Evolutionary conservation across 2,329 filamentous ascomycete genomes (phyloP).

Genomic region (Magnaporthiopsis rhizophila): DNA sequence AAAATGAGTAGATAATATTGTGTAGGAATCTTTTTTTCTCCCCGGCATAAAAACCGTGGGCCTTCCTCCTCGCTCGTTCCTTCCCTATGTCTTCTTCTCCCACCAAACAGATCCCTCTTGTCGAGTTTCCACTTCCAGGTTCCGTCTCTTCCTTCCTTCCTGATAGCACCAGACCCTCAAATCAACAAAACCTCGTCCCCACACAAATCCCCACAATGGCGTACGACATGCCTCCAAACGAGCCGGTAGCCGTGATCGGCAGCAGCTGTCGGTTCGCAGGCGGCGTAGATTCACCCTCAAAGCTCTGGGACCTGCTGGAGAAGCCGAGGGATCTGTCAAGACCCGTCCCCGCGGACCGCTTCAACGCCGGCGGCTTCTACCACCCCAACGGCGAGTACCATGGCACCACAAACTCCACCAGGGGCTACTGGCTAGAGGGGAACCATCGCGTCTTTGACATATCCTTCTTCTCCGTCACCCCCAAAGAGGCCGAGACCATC

Average conservation of each 20-base stretch:
- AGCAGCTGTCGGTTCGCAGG: constrained; percentile 26
- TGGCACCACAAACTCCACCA: constrained; percentile 23
- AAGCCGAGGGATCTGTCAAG: constrained; percentile 20
- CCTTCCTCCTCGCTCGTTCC: too few species aligned
- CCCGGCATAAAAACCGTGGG: too few species aligned
- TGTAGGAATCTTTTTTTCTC: too few species aligned
- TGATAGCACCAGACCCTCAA: too few species aligned
- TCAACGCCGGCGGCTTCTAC: constrained; percentile 22
- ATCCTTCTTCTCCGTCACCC: constrained; percentile 30
- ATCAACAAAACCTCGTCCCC: too few species aligned
- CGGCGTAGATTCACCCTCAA: constrained; percentile 19
- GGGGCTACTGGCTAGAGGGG: constrained; percentile 24
- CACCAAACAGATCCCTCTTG: too few species aligned
- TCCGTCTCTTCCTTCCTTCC: too few species aligned
- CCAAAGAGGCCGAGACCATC: constrained; percentile 28
- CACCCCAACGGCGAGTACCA: constrained; percentile 24
- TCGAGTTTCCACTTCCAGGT: too few species aligned
- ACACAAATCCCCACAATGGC: constrained; percentile 5
- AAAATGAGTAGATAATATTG: too few species aligned
- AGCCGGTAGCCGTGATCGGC: constrained; percentile 21
- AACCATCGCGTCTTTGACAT: constrained; percentile 25
- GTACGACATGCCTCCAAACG: constrained; percentile 11
- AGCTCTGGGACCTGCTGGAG: constrained; percentile 23
- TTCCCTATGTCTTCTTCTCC: too few species aligned
- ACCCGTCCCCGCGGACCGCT: constrained; percentile 19